Conservation (phyloP, 176 grass and related monocot genomes). For the barley (Hordeum vulgare) region MorexV3_pseudomolecules_assembly NC_058520.1:43633210-43633709, state of each 20-base stretch:
- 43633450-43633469: background rate
- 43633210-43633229: background rate
- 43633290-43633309: background rate
- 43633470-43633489: background rate
- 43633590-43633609: background rate
- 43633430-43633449: background rate
- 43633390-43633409: background rate
- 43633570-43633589: background rate
- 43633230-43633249: background rate
- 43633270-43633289: background rate
- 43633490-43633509: background rate
- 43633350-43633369: background rate
- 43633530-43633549: background rate
- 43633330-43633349: background rate
- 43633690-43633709: slow-evolving; percentile 58
- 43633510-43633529: background rate
- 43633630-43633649: slow-evolving; percentile 10
- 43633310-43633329: background rate
- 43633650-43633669: slow-evolving; percentile 46
- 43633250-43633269: background rate
- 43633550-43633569: background rate
- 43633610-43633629: background rate
- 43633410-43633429: background rate
- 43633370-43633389: background rate
- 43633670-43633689: slow-evolving; percentile 38